Percentiles rank a stretch among this genome's conserved stretches.
phyloP scores from a whole-genome alignment of 768 basidiomycete species.

The Boletus rubescentipes region DNA sequence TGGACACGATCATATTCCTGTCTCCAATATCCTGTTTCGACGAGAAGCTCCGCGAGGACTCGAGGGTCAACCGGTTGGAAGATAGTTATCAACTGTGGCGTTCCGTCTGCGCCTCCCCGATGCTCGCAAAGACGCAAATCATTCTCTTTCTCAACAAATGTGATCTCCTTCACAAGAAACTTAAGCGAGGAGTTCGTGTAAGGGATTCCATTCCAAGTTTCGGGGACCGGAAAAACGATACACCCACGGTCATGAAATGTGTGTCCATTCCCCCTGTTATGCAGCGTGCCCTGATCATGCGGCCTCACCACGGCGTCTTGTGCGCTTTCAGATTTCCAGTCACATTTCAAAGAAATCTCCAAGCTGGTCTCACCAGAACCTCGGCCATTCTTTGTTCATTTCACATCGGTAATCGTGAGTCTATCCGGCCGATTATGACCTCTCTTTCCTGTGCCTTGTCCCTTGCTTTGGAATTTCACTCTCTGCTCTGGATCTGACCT shows the following conservation, averaged over 20 bases:
- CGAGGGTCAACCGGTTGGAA: constrained; percentile 68
- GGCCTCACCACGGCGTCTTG: neutral
- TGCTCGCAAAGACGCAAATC: constrained; percentile 57
- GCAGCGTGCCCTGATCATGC: constrained; percentile 11
- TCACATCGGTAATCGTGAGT: constrained; percentile 77
- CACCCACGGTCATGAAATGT: constrained; percentile 70
- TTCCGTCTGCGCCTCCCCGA: constrained; percentile 65
- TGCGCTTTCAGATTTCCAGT: constrained; percentile 61
- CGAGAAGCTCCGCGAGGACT: constrained; percentile 72
- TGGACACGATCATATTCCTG: constrained; percentile 83
- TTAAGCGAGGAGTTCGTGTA: constrained; percentile 64
- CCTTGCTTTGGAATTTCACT: neutral
- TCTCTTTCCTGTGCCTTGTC: constrained; percentile 5
- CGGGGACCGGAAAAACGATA: constrained; percentile 70
- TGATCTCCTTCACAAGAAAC: constrained; percentile 70
- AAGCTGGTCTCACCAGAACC: constrained; percentile 60
- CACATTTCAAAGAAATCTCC: constrained; percentile 76
- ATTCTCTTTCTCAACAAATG: constrained; percentile 64
- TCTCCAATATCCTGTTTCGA: constrained; percentile 76
- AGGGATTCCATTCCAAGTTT: constrained; percentile 71
- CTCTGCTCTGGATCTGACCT: neutral
- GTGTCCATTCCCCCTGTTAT: constrained; percentile 25
- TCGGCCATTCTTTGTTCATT: constrained; percentile 68
- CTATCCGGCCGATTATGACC: neutral
- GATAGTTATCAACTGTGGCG: constrained; percentile 78